Evolutionary conservation across 2,329 filamentous ascomycete genomes (phyloP).

Genomic region (Cyphellophora attinorum): DNA sequence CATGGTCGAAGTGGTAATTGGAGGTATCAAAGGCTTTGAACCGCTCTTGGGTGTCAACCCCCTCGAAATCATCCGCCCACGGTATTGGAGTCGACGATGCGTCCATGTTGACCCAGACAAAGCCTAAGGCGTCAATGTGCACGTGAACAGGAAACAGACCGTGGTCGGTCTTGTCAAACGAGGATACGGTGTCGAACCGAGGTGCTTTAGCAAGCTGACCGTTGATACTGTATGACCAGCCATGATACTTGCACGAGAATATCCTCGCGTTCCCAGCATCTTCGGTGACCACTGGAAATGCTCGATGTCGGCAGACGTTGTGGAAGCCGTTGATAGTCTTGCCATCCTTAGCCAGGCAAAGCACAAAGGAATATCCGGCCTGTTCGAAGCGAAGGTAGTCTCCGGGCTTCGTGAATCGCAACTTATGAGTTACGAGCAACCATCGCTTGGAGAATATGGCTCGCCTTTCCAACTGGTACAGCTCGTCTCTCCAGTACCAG

Average conservation of each 20-base stretch:
- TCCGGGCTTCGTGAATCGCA: slow-evolving; percentile 40
- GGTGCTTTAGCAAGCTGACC: slow-evolving; percentile 54
- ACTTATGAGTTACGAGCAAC: slow-evolving; percentile 30
- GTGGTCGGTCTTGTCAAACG: slow-evolving; percentile 50
- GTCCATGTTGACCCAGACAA: slow-evolving; percentile 18
- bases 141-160: slow-evolving; percentile 34
- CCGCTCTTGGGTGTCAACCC: slow-evolving; percentile 36
- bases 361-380: slow-evolving; percentile 45
- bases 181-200: slow-evolving; percentile 45
- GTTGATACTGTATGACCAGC: slow-evolving; percentile 52
- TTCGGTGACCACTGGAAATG: slow-evolving; percentile 41
- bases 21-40: slow-evolving; percentile 40
- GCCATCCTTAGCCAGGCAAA: slow-evolving; percentile 32
- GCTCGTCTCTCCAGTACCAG: slow-evolving; percentile 38
- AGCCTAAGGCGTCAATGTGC: slow-evolving; percentile 12
- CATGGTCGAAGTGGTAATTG: slow-evolving; percentile 48
- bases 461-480: slow-evolving; percentile 42
- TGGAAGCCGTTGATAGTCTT: slow-evolving; percentile 47
- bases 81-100: slow-evolving; percentile 19
- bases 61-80: slow-evolving; percentile 45
- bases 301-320: slow-evolving; percentile 54
- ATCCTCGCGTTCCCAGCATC: slow-evolving; percentile 24
- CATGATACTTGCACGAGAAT: slow-evolving; percentile 53
- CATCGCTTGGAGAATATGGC: slow-evolving; percentile 43
- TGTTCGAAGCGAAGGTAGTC: slow-evolving; percentile 19